These are phyloP conservation scores for Picochlorum costavermella DNA, from an alignment of 139 green algal genomes.

Conservation along the genomic window DNA sequence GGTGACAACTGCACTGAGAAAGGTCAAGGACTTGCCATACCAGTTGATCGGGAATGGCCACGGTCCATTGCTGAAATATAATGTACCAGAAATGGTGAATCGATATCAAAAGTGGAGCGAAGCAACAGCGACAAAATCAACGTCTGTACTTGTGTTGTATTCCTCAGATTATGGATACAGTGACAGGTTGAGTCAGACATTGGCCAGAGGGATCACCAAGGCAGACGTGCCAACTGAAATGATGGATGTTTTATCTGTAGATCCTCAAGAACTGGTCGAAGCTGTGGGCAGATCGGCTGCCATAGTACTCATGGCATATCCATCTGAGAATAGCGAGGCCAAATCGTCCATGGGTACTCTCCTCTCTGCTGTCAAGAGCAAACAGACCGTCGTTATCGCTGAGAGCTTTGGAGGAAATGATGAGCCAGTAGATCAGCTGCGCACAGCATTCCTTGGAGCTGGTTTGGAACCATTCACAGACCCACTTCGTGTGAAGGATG, in stretches of 20 bases:
- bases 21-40: constrained; percentile 69
- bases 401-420: constrained; percentile 88
- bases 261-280: constrained; percentile 76
- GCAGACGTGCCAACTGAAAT: constrained; percentile 76
- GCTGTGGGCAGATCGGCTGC: constrained; percentile 48
- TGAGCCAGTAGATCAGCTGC: constrained; percentile 87
- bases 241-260: constrained; percentile 71
- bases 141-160: constrained; percentile 79
- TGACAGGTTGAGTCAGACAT: constrained; percentile 82
- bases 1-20: constrained; percentile 83
- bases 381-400: constrained; percentile 84
- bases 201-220: constrained; percentile 94
- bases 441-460: constrained; percentile 44
- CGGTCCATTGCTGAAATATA: constrained; percentile 70
- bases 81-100: constrained; percentile 64
- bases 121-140: constrained; percentile 54
- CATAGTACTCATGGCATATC: constrained; percentile 79
- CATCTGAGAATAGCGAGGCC: constrained; percentile 42
- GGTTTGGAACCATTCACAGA: constrained; percentile 45
- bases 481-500: constrained; percentile 71
- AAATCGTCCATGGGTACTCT: constrained; percentile 54
- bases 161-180: constrained; percentile 82
- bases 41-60: constrained; percentile 80
- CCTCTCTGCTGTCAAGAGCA: constrained; percentile 65
- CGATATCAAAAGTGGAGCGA: constrained; percentile 69